These are phyloP conservation scores for Scopulariopsis brevicaulis DNA, from an alignment of 2,329 filamentous ascomycete genomes.

Conservation along the genomic window DNA sequence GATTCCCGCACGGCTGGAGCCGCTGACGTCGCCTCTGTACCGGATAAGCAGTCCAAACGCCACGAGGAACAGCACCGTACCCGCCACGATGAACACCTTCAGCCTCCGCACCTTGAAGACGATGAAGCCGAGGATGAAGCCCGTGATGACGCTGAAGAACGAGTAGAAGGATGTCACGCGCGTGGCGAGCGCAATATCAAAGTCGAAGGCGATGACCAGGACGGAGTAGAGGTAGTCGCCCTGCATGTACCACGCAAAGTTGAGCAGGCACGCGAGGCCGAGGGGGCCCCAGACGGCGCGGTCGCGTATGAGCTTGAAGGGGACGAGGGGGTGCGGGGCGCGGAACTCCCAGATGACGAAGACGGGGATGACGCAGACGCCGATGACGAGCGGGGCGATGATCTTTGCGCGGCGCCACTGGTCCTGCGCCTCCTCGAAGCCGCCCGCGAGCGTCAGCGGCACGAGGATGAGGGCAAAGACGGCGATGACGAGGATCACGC, in stretches of 20 bases:
- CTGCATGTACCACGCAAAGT: constrained; percentile 51
- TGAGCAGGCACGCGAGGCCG: constrained; percentile 43
- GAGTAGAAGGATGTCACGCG: constrained; percentile 49
- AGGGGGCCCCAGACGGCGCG: constrained; percentile 53
- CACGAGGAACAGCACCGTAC: constrained; percentile 50
- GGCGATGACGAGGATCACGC: constrained; percentile 32
- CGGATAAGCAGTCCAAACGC: constrained; percentile 54
- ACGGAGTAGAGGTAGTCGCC: constrained; percentile 54
- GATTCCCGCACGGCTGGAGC: constrained; percentile 37
- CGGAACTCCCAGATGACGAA: constrained; percentile 37
- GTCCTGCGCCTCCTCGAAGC: constrained; percentile 14
- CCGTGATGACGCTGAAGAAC: constrained; percentile 44
- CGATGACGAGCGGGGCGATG: constrained; percentile 31
- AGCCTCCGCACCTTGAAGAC: constrained; percentile 46
- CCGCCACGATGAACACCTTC: constrained; percentile 51
- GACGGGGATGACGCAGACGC: constrained; percentile 33
- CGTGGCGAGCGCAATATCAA: constrained; percentile 42
- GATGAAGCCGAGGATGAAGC: constrained; percentile 42
- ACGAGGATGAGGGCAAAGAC: constrained; percentile 32
- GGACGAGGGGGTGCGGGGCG: constrained; percentile 42
- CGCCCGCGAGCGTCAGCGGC: constrained; percentile 33
- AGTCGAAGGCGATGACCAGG: constrained; percentile 48
- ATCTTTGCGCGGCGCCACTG: constrained; percentile 25
- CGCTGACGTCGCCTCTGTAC: constrained; percentile 40
- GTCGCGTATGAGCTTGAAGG: constrained; percentile 49